phyloP scores from a whole-genome alignment of 768 basidiomycete genomes.

The Lepiota brunneoincarnata region DNA sequence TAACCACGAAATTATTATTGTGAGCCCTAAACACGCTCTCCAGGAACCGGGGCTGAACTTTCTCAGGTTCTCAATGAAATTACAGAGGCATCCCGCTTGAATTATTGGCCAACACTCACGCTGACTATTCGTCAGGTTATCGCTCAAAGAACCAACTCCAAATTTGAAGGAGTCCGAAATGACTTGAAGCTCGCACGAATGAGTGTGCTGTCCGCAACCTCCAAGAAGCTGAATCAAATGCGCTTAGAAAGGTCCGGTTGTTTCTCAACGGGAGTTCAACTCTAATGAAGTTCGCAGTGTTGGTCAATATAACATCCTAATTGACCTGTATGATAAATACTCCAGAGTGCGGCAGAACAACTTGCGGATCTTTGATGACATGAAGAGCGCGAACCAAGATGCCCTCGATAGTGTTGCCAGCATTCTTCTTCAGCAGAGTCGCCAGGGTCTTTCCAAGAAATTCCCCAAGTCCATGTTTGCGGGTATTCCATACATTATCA shows the following conservation, averaged over 20 bases:
- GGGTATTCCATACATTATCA: slow-evolving; percentile 22
- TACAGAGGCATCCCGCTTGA: slow-evolving; percentile 32
- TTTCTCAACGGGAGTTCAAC: neutral
- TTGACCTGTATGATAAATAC: slow-evolving; percentile 56
- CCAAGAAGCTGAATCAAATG: slow-evolving; percentile 43
- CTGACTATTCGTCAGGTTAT: slow-evolving; percentile 36
- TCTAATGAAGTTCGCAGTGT: slow-evolving; percentile 30
- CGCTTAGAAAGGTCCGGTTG: slow-evolving; percentile 36
- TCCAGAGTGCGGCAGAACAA: slow-evolving; percentile 38
- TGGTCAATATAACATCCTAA: slow-evolving; percentile 48
- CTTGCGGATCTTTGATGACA: slow-evolving; percentile 37
- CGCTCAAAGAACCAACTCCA: slow-evolving; percentile 40
- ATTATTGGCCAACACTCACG: neutral
- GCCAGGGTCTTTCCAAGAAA: slow-evolving; percentile 44
- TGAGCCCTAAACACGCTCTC: slow-evolving; percentile 19
- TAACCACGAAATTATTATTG: slow-evolving; percentile 37
- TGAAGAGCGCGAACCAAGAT: slow-evolving; percentile 36
- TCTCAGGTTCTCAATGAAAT: slow-evolving; percentile 49
- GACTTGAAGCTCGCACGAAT: slow-evolving; percentile 42
- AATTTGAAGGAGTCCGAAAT: slow-evolving; percentile 45
- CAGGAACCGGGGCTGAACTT: neutral
- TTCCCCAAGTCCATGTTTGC: slow-evolving; percentile 45
- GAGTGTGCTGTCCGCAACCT: slow-evolving; percentile 45
- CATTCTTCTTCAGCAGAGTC: slow-evolving; percentile 47
- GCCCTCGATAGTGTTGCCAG: slow-evolving; percentile 31